Conservation (phyloP, 1,284 basidiomycete species). For the Microbotryum scabiosae region DNA sequence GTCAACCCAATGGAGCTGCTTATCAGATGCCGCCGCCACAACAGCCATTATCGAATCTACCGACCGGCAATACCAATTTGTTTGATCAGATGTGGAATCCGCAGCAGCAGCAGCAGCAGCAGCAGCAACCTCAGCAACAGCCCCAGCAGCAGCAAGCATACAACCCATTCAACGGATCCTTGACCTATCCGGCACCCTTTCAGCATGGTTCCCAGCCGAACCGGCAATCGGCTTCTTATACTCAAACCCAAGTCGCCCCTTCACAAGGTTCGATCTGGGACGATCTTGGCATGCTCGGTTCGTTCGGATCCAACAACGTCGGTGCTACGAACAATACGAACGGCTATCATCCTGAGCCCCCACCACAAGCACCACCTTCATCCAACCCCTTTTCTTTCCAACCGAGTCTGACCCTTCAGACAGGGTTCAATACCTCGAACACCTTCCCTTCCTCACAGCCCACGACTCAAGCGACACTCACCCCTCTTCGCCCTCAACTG, state of each 20-base stretch:
- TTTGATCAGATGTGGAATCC: not conserved
- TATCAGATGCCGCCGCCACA: not conserved
- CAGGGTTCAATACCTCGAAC: not conserved
- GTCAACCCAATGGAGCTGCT: not conserved
- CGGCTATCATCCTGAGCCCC: not conserved
- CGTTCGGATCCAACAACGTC: not conserved
- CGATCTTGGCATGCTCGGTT: slow-evolving; percentile 17
- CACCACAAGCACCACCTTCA: not conserved
- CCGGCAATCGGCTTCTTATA: too few species aligned
- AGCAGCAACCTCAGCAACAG: not conserved
- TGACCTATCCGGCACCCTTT: too few species aligned
- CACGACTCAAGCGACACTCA: not conserved
- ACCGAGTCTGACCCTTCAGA: not conserved
- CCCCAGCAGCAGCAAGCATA: not conserved
- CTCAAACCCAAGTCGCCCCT: too few species aligned
- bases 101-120: slow-evolving; percentile 17
- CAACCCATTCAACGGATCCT: too few species aligned
- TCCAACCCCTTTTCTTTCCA: not conserved
- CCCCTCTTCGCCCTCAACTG: slow-evolving; percentile 15
- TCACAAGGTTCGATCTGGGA: slow-evolving; percentile 15
- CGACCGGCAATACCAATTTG: not conserved
- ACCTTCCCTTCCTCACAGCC: not conserved
- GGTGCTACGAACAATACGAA: not conserved
- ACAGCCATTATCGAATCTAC: too few species aligned
- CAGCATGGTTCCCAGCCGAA: too few species aligned